phyloP scores from a whole-genome alignment of 2,329 filamentous ascomycete species.

The Sordariomycetes sp. region DNA sequence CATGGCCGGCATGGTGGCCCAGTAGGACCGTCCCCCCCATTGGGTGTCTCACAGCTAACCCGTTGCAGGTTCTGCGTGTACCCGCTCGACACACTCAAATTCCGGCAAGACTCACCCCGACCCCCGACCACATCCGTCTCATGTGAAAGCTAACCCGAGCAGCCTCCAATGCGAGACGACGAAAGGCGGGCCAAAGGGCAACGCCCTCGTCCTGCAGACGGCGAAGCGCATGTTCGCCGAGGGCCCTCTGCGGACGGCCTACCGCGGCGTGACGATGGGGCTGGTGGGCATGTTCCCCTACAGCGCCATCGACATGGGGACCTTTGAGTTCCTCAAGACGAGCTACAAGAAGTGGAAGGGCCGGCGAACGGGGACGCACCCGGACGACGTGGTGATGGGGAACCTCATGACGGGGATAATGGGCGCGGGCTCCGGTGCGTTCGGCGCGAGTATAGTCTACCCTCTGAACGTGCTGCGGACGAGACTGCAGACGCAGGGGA shows the following conservation, averaged over 20 bases:
- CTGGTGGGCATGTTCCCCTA: conserved; percentile 96
- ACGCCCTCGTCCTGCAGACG: conserved; percentile 69
- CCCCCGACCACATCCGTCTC: not conserved
- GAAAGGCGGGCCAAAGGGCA: conserved; percentile 69
- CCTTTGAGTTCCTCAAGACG: conserved; percentile 84
- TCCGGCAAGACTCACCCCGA: conserved; percentile 24
- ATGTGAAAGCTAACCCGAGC: conserved; percentile 22
- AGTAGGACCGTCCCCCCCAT: conserved; percentile 40
- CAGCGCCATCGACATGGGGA: conserved; percentile 89
- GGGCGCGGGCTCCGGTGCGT: conserved; percentile 80
- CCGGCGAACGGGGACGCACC: conserved; percentile 53
- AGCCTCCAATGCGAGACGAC: conserved; percentile 94
- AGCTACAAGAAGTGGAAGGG: conserved; percentile 59
- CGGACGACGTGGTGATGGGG: conserved; percentile 70
- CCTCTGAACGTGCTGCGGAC: conserved; percentile 90
- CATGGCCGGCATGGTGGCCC: conserved; percentile 83
- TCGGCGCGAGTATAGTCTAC: conserved; percentile 89
- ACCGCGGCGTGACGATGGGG: conserved; percentile 87
- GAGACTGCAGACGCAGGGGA: conserved; percentile 85
- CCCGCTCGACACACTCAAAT: conserved; percentile 74
- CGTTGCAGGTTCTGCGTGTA: conserved; percentile 70
- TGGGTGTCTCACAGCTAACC: conserved; percentile 10
- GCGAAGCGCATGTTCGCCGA: conserved; percentile 75
- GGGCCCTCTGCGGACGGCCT: conserved; percentile 64
- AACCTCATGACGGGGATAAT: conserved; percentile 80